Evolutionary conservation across 2,329 filamentous ascomycete species (phyloP), one percentile per base, ranked within the genome.

Genomic region (Colletotrichum plurivorum): DNA sequence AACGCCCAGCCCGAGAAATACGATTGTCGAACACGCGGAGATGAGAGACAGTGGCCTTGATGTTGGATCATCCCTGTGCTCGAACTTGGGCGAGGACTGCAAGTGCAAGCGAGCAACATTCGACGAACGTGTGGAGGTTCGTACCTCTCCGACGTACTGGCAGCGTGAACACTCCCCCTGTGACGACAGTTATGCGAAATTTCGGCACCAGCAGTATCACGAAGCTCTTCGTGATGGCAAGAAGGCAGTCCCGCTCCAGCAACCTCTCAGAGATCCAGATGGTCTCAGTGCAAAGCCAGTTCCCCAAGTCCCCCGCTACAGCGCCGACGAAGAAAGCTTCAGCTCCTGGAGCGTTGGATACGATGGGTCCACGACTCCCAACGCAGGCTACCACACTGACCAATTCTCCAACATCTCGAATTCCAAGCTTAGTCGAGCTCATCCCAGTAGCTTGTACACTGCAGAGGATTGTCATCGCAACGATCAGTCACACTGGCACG

Each of bases 61-160:
- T 16, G 5, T 49, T 7, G 56, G n/a, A 16, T 66, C 67, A 15
- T 56, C 51, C 5, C 5, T 20, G 13, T 48, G 18, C 57, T 67
- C 51, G 6, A 25, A 51, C 5, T 31, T 20, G 13, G 39, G 45
- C n/a, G 45, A 45, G 10, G n/a, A 45, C 16, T 46, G 53, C 36
- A 20, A 43, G 12, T 46, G 53, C 25, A 69, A 69, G 25, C 36
- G 56, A 55, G 45, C 67, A 20, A 67, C 57, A 15, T 70, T 70
- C 22, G 63, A 58, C 48, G 67, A 70, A 25, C 57, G 63, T 5
- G 67, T 70, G 10, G 64, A 70, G 46, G 64, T 70, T 36, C 63
- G 67, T 36, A 70, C 63, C 2, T 67, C 67, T 43, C 67, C 67
- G 6, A 70, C 67, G 20, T 70, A 68, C 27, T 70, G 67, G 67